Percentiles rank a stretch among this genome's conserved stretches.
These are phyloP conservation scores for Elsinoe fawcettii DNA, from an alignment of 2,329 filamentous ascomycete genomes.

Conservation along the genomic window DNA sequence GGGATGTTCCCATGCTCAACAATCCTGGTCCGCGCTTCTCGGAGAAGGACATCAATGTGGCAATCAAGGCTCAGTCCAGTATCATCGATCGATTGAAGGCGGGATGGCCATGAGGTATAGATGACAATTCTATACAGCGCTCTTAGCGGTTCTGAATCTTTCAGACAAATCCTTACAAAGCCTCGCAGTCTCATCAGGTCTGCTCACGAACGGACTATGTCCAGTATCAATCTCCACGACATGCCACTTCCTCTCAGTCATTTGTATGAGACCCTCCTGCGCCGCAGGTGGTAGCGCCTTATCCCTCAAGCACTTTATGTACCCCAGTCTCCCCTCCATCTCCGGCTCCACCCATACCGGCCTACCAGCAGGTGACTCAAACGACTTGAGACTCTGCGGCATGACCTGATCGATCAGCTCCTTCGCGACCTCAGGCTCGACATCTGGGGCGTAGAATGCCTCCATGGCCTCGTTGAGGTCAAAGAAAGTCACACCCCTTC, in stretches of 20 bases:
- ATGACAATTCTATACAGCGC: too few species aligned
- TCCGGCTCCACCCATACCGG: neutral
- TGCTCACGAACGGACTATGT: constrained; percentile 10
- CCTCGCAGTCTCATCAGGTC: neutral
- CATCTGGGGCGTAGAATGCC: neutral
- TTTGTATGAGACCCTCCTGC: neutral
- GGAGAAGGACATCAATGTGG: too few species aligned
- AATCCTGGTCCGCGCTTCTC: too few species aligned
- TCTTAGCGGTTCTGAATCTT: neutral
- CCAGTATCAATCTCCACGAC: constrained; percentile 3
- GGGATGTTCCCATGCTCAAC: too few species aligned
- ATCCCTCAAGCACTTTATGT: constrained; percentile 1
- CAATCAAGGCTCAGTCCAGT: too few species aligned
- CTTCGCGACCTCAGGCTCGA: constrained; percentile 13
- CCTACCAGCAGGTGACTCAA: neutral
- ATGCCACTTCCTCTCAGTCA: constrained; percentile 1
- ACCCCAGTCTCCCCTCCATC: neutral
- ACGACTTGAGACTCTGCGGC: neutral
- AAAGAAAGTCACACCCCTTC: neutral
- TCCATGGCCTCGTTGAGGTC: neutral
- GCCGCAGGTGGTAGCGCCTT: neutral
- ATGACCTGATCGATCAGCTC: constrained; percentile 12
- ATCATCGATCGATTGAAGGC: too few species aligned
- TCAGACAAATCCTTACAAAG: neutral
- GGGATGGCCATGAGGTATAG: too few species aligned